Percentiles rank a stretch among this genome's conserved stretches.
Evolutionary conservation across 306 rosid genomes (phyloP).

Genomic region (Prunus armeniaca): DNA sequence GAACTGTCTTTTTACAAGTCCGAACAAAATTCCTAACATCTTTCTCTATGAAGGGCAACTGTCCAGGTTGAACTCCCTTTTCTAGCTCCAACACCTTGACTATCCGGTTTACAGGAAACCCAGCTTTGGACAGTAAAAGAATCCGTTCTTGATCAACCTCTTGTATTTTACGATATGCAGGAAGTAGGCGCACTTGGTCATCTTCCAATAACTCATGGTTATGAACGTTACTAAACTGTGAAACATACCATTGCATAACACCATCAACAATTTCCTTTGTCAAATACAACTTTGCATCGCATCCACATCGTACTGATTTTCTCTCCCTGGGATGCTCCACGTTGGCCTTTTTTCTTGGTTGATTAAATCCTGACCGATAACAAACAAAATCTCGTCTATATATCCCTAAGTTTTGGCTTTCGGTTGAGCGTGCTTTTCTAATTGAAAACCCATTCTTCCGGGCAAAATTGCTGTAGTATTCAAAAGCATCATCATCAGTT

Average conservation of each 20-base stretch:
- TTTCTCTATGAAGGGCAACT: constrained; percentile 66
- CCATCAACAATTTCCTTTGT: constrained; percentile 61
- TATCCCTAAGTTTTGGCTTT: constrained; percentile 63
- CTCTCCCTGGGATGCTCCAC: constrained; percentile 72
- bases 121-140: constrained; percentile 63
- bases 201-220: constrained; percentile 71
- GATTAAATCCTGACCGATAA: constrained; percentile 66
- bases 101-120: constrained; percentile 64
- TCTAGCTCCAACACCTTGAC: constrained; percentile 62
- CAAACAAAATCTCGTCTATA: constrained; percentile 70
- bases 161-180: constrained; percentile 66
- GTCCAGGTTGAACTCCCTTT: constrained; percentile 66
- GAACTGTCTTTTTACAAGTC: constrained; percentile 63
- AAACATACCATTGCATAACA: constrained; percentile 56
- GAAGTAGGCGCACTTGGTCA: constrained; percentile 69
- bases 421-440: constrained; percentile 67
- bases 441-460: constrained; percentile 68
- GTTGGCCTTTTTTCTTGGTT: constrained; percentile 65
- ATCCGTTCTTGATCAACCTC: constrained; percentile 62
- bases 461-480: constrained; percentile 62
- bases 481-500: constrained; percentile 62
- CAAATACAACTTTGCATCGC: constrained; percentile 67
- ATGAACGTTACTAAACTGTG: constrained; percentile 67
- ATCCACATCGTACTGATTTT: constrained; percentile 71
- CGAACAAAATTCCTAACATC: constrained; percentile 68